Evolutionary conservation across 495 filamentous ascomycete species (phyloP), one percentile per base, ranked within the genome.

Genomic region (Pyronema domesticum): DNA sequence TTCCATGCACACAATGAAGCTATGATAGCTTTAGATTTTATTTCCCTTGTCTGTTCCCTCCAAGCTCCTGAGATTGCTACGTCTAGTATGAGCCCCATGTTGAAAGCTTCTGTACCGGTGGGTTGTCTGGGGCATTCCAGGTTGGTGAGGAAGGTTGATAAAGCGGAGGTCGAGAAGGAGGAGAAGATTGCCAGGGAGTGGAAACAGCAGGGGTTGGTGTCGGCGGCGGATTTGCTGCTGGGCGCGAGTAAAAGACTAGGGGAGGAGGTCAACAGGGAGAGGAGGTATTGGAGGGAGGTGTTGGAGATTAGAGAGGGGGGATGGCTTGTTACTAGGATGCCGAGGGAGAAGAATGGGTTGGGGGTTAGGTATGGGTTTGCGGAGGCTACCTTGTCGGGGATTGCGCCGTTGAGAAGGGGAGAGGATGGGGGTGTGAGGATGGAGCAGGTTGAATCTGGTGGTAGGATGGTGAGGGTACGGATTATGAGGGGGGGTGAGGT

Each of bases 341-440:
- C 86, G 0, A 74, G 80, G 19, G 80, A 89, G 37, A 73, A 73
- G 50, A 78, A 86, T 62, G 80, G 80, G 1, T 70, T 96, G 34
- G 86, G 80, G 37, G 89, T 96, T 37, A 79, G 80, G 54, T 95
- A 86, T 70, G 93, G 93, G 9, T 95, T 94, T 67, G 71, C 80
- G 10, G 89, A 94, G 71, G 49, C 59, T 76, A 83, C 85, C 39
- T 76, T 80, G 4, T 72, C 82, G 8, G 88, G 87, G 6, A 71
- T 94, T 1, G 86, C 84, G 15, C 81, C 85, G 1, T 71, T 96
- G 46, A 74, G 81, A 53, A 76, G 85, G 37, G 75, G 77, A 0
- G 77, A 81, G 35, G 78, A 93, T 60, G 93, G 93, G 7, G 74
- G 72, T 19, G 74, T 94, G 35, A 69, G 74, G 3, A 70, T 96